Conservation (phyloP, 2,329 filamentous ascomycete genomes). For the Claviceps pazoutovae region DNA sequence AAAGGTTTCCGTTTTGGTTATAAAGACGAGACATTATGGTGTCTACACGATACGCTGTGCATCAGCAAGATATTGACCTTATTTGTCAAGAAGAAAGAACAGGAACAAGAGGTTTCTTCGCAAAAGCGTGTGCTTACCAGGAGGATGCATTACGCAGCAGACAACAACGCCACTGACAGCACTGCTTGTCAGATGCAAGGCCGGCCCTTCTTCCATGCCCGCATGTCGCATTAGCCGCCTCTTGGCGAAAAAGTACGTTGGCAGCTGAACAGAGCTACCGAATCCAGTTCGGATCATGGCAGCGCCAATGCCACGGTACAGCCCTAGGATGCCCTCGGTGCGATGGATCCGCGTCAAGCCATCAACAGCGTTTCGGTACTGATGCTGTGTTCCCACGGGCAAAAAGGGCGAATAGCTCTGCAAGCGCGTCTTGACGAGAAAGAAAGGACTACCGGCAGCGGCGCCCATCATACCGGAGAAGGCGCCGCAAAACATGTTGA, state of each 20-base stretch:
- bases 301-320: constrained; percentile 83
- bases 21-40: constrained; percentile 98
- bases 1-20: constrained; percentile 97
- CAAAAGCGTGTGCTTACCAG: constrained; percentile 40
- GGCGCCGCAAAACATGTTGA: constrained; percentile 92
- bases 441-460: constrained; percentile 88
- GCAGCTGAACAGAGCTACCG: constrained; percentile 87
- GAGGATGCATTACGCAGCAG: constrained; percentile 95
- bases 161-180: constrained; percentile 89
- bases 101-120: neutral
- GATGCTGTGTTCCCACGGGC: constrained; percentile 92
- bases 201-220: constrained; percentile 80
- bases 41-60: constrained; percentile 33
- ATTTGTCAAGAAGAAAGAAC: neutral
- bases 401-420: constrained; percentile 89
- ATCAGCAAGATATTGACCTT: constrained; percentile 2
- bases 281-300: constrained; percentile 95
- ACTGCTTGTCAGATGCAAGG: constrained; percentile 78
- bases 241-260: constrained; percentile 97
- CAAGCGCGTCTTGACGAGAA: constrained; percentile 90
- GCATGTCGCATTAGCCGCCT: constrained; percentile 66
- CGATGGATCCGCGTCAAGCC: constrained; percentile 68
- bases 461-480: constrained; percentile 81
- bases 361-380: constrained; percentile 74
- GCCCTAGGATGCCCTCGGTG: constrained; percentile 60